These are phyloP conservation scores for Alternaria longipes DNA, from an alignment of 2,329 filamentous ascomycete genomes.

Conservation along the genomic window DNA sequence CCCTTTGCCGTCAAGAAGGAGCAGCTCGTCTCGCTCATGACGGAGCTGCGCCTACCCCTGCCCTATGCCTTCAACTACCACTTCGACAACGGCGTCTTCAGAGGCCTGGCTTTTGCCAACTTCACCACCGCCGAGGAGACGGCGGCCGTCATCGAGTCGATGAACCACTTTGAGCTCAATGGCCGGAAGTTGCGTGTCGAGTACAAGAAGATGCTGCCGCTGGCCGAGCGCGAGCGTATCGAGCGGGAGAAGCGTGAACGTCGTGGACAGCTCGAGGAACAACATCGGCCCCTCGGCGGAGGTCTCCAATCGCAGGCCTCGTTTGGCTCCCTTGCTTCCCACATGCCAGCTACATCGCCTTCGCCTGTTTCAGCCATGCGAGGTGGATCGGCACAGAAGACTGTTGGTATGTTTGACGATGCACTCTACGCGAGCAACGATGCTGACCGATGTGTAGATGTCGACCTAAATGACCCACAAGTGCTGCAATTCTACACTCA, in stretches of 20 bases:
- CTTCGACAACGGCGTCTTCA: slow-evolving; percentile 97
- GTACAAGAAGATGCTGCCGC: slow-evolving; percentile 99
- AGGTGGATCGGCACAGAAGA: slow-evolving; percentile 54
- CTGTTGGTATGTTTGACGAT: slow-evolving; percentile 47
- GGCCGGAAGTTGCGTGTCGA: slow-evolving; percentile 94
- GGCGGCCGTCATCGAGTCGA: slow-evolving; percentile 85
- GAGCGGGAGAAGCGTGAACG: slow-evolving; percentile 97
- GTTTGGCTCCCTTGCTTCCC: slow-evolving; percentile 77
- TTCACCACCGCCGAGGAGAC: slow-evolving; percentile 97
- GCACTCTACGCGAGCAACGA: background rate
- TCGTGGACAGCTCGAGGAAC: slow-evolving; percentile 94
- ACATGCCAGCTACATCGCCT: slow-evolving; percentile 70
- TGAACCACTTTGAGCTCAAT: slow-evolving; percentile 96
- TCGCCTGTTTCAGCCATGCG: slow-evolving; percentile 71
- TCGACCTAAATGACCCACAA: slow-evolving; percentile 90
- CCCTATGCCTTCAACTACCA: slow-evolving; percentile 99
- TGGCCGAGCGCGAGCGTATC: slow-evolving; percentile 92
- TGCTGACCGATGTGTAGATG: slow-evolving; percentile 60
- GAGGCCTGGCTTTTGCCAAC: slow-evolving; percentile 95
- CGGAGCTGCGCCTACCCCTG: slow-evolving; percentile 88
- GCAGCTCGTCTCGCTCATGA: slow-evolving; percentile 91
- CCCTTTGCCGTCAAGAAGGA: slow-evolving; percentile 99
- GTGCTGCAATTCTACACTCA: slow-evolving; percentile 91
- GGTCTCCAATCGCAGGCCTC: slow-evolving; percentile 86
- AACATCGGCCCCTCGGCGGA: slow-evolving; percentile 78